Base-by-base conservation (phyloP, 306 rosid genomes). In the Prunus dulcis region DNA sequence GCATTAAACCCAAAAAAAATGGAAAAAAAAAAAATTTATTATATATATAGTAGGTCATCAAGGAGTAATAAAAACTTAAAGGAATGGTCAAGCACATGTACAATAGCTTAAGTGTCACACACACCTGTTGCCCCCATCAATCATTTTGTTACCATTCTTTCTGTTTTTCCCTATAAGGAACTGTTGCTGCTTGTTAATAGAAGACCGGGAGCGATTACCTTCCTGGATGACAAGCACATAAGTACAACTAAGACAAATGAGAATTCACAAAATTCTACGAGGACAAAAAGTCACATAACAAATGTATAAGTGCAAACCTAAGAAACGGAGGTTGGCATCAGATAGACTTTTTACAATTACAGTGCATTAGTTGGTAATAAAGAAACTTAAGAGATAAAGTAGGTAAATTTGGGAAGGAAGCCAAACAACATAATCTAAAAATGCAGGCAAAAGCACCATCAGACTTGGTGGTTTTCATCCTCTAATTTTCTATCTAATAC, bases 81-180 rank as follows among this genome's bases (percentile, higher is more conserved):
- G 55, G 75, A 46, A 50, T 82, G 63, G 69, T 52, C 25, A 51
- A 58, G 72, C 71, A 69, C 63, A 34, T 69, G 51, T 32, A 27
- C 12, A 85, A 79, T 45, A 81, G 62, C 57, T 74, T 52, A 69
- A 64, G 30, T 25, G 64, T 55, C 83, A 69, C 72, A 91, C 83
- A 69, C 72, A 91, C 98, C 98, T 88, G 80, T 82, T 87, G 77
- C 86, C 77, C 81, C 79, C 78, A 20, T 79, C 87, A 51, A 41
- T 60, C 86, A 68, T 68, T 45, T 34, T 74, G 72, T 82, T 81
- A 74, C 64, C 80, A 83, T 66, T 84, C 81, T 85, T 90, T 74
- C 82, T 80, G 78, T 69, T 85, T 82, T 84, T 82, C 73, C 87
- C 89, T 72, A 83, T 88, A 15, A 71, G 38, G 73, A 77, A 64